phyloP scores from a whole-genome alignment of 371 early-diverging fungal species.

The Mucor plumbeus region DNA sequence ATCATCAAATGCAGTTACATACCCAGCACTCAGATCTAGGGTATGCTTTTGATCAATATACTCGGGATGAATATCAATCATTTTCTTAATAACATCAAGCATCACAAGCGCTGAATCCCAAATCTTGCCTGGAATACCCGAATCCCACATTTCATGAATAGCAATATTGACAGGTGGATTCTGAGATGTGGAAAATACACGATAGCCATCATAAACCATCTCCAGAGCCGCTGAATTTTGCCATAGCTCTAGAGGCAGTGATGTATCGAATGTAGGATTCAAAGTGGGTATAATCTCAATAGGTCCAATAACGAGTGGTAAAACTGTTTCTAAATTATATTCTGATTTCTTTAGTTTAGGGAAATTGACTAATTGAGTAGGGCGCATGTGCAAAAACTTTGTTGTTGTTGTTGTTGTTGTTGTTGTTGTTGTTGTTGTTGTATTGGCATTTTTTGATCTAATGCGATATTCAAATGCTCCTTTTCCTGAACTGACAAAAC shows the following conservation, averaged over 20 bases:
- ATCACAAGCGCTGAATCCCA: slow-evolving; percentile 69
- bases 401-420: background rate
- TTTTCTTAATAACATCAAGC: slow-evolving; percentile 47
- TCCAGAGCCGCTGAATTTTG: slow-evolving; percentile 23
- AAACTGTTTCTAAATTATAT: slow-evolving; percentile 22
- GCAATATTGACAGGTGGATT: slow-evolving; percentile 32
- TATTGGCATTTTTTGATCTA: slow-evolving; percentile 13
- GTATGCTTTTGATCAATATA: slow-evolving; percentile 47
- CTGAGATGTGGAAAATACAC: slow-evolving; percentile 29
- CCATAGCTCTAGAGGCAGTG: slow-evolving; percentile 36
- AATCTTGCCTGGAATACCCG: slow-evolving; percentile 65
- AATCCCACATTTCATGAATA: slow-evolving; percentile 63
- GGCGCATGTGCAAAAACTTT: slow-evolving; percentile 29
- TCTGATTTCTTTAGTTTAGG: slow-evolving; percentile 3
- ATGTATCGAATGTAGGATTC: background rate
- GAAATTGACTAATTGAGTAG: slow-evolving; percentile 15
- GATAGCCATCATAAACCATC: slow-evolving; percentile 45
- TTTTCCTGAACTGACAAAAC: slow-evolving; percentile 48
- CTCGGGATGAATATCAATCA: slow-evolving; percentile 29
- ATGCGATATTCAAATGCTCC: slow-evolving; percentile 57
- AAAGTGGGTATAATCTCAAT: slow-evolving; percentile 22
- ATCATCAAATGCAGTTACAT: slow-evolving; percentile 4
- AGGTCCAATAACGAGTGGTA: slow-evolving; percentile 58
- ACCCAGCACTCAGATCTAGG: slow-evolving; percentile 66
- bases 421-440: background rate